Percentiles rank a stretch among this genome's conserved stretches.
phyloP scores from a whole-genome alignment of 2,329 filamentous ascomycete species.

The Fusarium verticillioides region DNA sequence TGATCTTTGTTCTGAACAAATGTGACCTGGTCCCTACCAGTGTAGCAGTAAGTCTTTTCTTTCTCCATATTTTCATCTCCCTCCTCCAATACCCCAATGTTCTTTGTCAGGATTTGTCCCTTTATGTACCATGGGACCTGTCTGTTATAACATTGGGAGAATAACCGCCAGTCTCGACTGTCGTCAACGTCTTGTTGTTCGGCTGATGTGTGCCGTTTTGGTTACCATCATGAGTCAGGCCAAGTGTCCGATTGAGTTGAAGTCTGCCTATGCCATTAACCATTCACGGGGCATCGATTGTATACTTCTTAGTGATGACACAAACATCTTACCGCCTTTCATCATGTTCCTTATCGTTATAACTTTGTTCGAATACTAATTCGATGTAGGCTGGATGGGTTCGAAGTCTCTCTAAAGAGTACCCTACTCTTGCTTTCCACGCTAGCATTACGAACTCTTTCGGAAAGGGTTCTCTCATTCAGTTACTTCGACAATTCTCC shows the following conservation, averaged over 20 bases:
- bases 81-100: slow-evolving; percentile 67
- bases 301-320: slow-evolving; percentile 99
- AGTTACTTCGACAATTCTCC: slow-evolving; percentile 91
- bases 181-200: slow-evolving; percentile 51
- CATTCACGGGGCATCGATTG: slow-evolving; percentile 65
- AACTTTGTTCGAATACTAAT: slow-evolving; percentile 38
- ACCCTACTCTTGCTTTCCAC: slow-evolving; percentile 94
- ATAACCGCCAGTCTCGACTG: slow-evolving; percentile 66
- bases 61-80: slow-evolving; percentile 47
- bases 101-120: slow-evolving; percentile 86
- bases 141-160: slow-evolving; percentile 99
- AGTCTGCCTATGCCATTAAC: slow-evolving; percentile 72
- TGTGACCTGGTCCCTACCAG: slow-evolving; percentile 88
- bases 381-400: slow-evolving; percentile 87
- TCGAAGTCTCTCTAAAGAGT: slow-evolving; percentile 84
- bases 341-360: slow-evolving; percentile 18
- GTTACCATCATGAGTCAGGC: slow-evolving; percentile 78
- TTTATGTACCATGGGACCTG: slow-evolving; percentile 78
- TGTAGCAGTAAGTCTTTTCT: slow-evolving; percentile 83
- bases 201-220: slow-evolving; percentile 91
- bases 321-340: slow-evolving; percentile 67
- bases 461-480: slow-evolving; percentile 93
- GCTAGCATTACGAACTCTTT: slow-evolving; percentile 96
- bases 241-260: slow-evolving; percentile 98
- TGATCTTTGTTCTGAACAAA: slow-evolving; percentile 63